Evolutionary conservation across 192 early-diverging fungal species (phyloP).

Genomic region (Coemansia sp.): DNA sequence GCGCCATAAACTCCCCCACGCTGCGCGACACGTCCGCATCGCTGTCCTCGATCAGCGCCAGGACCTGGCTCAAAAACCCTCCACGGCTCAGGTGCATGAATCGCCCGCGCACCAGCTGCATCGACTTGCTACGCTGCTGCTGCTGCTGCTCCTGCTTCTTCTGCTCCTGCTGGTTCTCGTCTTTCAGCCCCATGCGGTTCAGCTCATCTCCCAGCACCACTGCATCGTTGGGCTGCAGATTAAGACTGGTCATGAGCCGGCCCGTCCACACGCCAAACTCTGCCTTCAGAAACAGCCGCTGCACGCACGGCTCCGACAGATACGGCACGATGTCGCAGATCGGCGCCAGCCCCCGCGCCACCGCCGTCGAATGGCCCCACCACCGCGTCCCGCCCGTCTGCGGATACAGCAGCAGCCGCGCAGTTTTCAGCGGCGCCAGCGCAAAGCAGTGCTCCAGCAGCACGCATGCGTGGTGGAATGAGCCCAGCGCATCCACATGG

Average conservation of each 20-base stretch:
- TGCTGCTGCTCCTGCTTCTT: conserved; percentile 18
- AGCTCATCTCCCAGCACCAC: conserved; percentile 48
- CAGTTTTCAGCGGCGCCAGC: conserved; percentile 38
- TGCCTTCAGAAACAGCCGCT: conserved; percentile 49
- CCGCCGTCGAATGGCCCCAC: conserved; percentile 39
- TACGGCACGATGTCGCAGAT: conserved; percentile 54
- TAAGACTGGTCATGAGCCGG: conserved; percentile 42
- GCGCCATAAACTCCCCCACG: conserved; percentile 46
- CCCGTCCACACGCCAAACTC: conserved; percentile 54
- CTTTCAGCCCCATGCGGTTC: conserved; percentile 42
- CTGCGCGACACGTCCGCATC: conserved; percentile 30
- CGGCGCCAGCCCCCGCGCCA: conserved; percentile 43
- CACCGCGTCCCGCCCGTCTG: conserved; percentile 49
- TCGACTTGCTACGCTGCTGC: conserved; percentile 41
- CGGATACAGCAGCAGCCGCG: conserved; percentile 45
- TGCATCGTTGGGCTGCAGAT: conserved; percentile 44
- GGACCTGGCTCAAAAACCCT: conserved; percentile 30
- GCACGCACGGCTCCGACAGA: conserved; percentile 48
- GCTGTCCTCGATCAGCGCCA: conserved; percentile 44
- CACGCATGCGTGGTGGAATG: conserved; percentile 50
- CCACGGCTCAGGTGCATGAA: conserved; percentile 52
- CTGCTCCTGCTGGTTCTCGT: conserved; percentile 30
- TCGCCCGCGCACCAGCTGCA: conserved; percentile 51
- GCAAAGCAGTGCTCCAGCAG: conserved; percentile 53
- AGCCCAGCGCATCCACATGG: conserved; percentile 47